Evolutionary conservation across 2,329 filamentous ascomycete species (phyloP), one percentile per base, ranked within the genome.

Genomic region (Hypoxylon sp.): DNA sequence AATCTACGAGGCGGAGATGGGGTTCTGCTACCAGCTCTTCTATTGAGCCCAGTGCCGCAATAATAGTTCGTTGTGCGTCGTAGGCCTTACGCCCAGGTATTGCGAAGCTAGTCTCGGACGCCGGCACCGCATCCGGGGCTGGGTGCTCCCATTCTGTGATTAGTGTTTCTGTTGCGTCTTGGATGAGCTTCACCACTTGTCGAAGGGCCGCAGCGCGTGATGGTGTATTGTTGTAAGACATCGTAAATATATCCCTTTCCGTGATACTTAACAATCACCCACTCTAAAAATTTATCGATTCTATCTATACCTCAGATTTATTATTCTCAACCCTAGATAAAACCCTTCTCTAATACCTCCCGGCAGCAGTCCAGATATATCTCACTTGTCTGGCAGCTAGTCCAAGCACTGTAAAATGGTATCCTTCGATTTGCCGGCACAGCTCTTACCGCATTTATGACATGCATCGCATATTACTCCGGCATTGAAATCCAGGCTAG

Each of bases 1-100:
- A 66, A 26, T 70, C 69, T 24, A 74, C 60, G 8, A 74, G 64
- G 10, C 71, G 70, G 13, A 68, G 47, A 48, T 67, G 63, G 1
- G 72, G 72, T 3, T 70, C 67, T 19, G 57, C 62, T 14, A 69
- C 63, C 19, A 74, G 70, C 56, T 72, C 70, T 58, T 74, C 68
- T 19, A 73, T 64, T 14, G 68, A 66, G 4, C 70, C 72, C 10
- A 74, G 22, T 2, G 70, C 64, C 3, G 68, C 72, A 17, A 67
- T 67, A 48, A 71, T 44, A 3, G 53, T 68, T 24, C 67, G 58
- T 44, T 68, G 67, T 24, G 70, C 70, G 19, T 72, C 58, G 33
- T 70, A 72, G 13, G 70, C 70, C 31, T 66, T 44, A 39, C 65
- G 70, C 33, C 67, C 57, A 3, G 70, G 67, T 46, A 72, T 65